Evolutionary conservation across 257 asterid genomes (phyloP).

Genomic region (Pogostemon cablin): DNA sequence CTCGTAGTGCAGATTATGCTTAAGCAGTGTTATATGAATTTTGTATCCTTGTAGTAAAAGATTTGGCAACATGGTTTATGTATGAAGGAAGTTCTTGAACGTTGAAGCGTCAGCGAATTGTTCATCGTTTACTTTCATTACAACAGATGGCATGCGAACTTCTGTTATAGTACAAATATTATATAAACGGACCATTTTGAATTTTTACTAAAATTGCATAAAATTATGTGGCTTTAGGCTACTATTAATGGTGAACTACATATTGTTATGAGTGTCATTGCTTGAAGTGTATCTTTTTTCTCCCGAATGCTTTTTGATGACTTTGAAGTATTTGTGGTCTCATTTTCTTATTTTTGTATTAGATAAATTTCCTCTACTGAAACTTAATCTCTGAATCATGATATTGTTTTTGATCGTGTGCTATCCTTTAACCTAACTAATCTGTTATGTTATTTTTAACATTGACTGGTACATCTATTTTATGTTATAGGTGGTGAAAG

Average conservation of each 20-base stretch:
- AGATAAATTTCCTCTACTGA: slow-evolving; percentile 2
- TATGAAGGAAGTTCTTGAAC: not conserved
- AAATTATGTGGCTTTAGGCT: slow-evolving; percentile 1
- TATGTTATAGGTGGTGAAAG: slow-evolving; percentile 82
- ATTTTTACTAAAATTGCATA: not conserved
- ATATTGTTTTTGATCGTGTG: not conserved
- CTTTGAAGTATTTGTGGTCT: not conserved
- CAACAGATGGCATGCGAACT: not conserved
- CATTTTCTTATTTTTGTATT: slow-evolving; percentile 5
- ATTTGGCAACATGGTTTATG: not conserved
- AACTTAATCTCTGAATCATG: not conserved
- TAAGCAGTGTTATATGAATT: not conserved
- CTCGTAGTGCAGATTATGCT: not conserved
- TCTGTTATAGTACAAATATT: not conserved
- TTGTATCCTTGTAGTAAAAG: not conserved
- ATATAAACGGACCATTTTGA: not conserved
- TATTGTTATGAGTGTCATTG: slow-evolving; percentile 21
- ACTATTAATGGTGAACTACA: not conserved
- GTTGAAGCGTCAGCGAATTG: not conserved
- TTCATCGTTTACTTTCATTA: not conserved
- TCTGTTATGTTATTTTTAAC: slow-evolving; percentile 15
- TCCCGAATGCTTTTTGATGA: not conserved
- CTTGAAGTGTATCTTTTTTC: not conserved
- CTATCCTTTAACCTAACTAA: slow-evolving; percentile 16
- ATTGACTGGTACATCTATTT: slow-evolving; percentile 26